Evolutionary conservation across 108 stramenopile species (phyloP).

Genomic region (Cyclostephanos invisitatus): DNA sequence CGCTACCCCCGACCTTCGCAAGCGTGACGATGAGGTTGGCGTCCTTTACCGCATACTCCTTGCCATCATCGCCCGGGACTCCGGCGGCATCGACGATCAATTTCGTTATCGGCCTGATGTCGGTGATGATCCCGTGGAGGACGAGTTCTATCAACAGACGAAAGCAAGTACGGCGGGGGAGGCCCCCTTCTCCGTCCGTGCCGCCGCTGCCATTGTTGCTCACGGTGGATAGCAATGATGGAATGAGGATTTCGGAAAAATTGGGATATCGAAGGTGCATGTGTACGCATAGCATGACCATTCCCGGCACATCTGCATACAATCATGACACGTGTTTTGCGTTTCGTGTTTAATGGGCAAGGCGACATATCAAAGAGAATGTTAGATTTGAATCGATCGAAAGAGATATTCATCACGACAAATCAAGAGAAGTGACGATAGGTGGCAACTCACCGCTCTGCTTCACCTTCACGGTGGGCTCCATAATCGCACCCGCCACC

Average conservation of each 20-base stretch:
- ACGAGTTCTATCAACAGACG: constrained; percentile 76
- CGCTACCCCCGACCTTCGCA: constrained; percentile 76
- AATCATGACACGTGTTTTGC: not conserved
- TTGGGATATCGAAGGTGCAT: constrained; percentile 75
- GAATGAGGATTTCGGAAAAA: constrained; percentile 55
- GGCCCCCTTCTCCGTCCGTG: constrained; percentile 48
- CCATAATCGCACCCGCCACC: constrained; percentile 84
- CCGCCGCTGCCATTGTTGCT: constrained; percentile 35
- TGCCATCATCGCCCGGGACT: constrained; percentile 44
- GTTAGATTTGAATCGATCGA: not conserved
- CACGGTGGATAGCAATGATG: constrained; percentile 53
- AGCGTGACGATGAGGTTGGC: constrained; percentile 77
- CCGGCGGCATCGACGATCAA: constrained; percentile 71
- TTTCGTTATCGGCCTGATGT: constrained; percentile 69
- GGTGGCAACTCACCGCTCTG: constrained; percentile 1
- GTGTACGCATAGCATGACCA: constrained; percentile 63
- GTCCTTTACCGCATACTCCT: constrained; percentile 80
- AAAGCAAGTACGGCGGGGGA: constrained; percentile 63
- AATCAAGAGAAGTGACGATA: not conserved
- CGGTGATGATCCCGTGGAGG: constrained; percentile 61
- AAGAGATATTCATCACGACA: not conserved
- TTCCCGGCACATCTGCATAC: constrained; percentile 57
- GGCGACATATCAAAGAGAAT: not conserved
- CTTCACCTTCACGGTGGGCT: constrained; percentile 76
- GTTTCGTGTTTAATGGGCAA: not conserved